Evolutionary conservation across 1,139 yeast species (phyloP).

Genomic region (Sugiyamaella sp.): DNA sequence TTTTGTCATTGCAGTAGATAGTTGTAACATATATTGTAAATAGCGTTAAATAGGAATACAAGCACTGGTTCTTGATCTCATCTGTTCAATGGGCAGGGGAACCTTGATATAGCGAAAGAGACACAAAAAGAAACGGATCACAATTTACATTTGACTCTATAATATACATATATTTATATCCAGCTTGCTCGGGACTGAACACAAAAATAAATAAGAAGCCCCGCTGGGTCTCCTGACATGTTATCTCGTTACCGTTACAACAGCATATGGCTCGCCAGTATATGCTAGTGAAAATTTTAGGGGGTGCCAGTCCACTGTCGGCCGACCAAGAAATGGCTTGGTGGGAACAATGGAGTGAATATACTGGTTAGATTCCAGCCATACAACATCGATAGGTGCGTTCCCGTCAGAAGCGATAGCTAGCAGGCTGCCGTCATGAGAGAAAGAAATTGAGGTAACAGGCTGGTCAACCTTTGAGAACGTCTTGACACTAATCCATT

Average conservation of each 20-base stretch:
- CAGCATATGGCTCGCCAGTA: constrained; percentile 35
- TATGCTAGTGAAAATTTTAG: constrained; percentile 38
- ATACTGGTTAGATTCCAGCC: constrained; percentile 37
- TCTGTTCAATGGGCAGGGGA: too few species aligned
- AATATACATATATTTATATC: neutral
- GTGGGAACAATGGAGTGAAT: constrained; percentile 29
- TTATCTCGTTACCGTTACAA: constrained; percentile 8
- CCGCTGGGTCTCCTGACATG: too few species aligned
- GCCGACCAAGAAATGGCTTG: constrained; percentile 24
- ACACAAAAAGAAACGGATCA: too few species aligned
- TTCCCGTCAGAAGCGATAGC: constrained; percentile 41
- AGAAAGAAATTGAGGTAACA: constrained; percentile 38
- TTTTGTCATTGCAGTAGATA: constrained; percentile 30
- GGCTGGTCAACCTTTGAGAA: constrained; percentile 51
- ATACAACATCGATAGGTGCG: constrained; percentile 39
- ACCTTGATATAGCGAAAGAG: too few species aligned
- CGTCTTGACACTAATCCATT: constrained; percentile 51
- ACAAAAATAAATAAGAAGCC: too few species aligned
- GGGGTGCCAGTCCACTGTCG: constrained; percentile 42
- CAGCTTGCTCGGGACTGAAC: neutral
- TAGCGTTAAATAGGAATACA: constrained; percentile 9
- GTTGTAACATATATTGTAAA: constrained; percentile 13
- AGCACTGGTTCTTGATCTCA: neutral
- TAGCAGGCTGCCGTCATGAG: constrained; percentile 42
- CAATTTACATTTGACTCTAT: neutral